Evolutionary conservation across 2,329 filamentous ascomycete species (phyloP), one percentile per base, ranked within the genome.

Genomic region (Fusarium pseudograminearum): DNA sequence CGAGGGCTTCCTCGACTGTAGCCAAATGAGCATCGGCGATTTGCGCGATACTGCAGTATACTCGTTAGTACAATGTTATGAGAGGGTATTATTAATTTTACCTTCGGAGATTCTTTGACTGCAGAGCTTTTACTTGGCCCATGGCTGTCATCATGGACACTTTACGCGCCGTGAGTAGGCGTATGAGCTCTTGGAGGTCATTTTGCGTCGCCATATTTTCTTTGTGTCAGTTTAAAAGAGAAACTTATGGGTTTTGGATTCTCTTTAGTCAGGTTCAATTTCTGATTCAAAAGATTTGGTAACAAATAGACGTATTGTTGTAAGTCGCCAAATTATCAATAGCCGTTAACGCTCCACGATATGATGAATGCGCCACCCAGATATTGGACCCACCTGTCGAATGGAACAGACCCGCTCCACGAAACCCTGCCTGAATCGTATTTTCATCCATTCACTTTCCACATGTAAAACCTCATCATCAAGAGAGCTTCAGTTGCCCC

Each of bases 131-230:
- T 61, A 89, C 82, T 67, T 88, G 85, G 44, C 80, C 77, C 83
- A 90, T 86, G 28, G 87, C 87, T 55, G 84, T 83, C 77, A 89
- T 81, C 79, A 90, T 87, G 5, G 87, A 80, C 54, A 88, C 78
- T 73, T 87, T 89, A 55, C 87, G 85, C 47, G 84, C 82, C 5
- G 86, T 90, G 70, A 90, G 79, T 57, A 90, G 81, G 47, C 87
- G 86, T 55, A 90, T 80, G 18, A 90, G 83, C 73, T 89, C 87
- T 71, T 90, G 87, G 24, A 90, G 78, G 69, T 90, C 87, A 63
- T 86, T 83, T 67, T 88, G 86, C 3, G 84, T 81, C 10, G 85
- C 82, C 86, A 89, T 88, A 34, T n/a, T 41, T 48, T 50, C n/a
- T 46, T 24, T 51, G 6, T 18, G 12, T 15, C 4, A 16, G 18